Base-by-base conservation (phyloP, 805 yeast species). In the Sporopachydermia quercuum region DNA sequence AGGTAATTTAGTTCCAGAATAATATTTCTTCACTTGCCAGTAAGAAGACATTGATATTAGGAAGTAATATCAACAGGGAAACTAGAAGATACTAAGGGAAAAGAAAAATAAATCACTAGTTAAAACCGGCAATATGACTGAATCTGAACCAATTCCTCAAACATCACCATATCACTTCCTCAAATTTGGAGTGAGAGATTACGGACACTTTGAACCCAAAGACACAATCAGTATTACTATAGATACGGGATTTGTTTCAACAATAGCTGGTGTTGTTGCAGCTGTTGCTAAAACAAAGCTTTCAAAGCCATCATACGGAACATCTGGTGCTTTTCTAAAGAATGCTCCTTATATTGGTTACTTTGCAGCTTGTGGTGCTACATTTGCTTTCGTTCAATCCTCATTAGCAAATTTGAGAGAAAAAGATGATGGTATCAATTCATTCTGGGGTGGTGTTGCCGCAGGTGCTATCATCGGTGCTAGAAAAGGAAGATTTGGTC, bases 341-440 rank as follows among this genome's bases (percentile, higher is more conserved):
- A 23, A 23, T 23, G 13, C n/a, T 8, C 30, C 30, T 8, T n/a
- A 8, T 23, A n/a, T 23, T 23, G 30, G 30, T 8, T 30, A 56
- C 61, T 36, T 69, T 43, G 69, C 74, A 36, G 63, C 74, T 8
- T 65, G 65, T 16, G 74, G 76, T 36, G 65, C 72, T 18, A 68
- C 72, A 5, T 68, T 55, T 51, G 55, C 56, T 36, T 56, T 65
- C 46, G 56, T 56, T 5, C 60, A 62, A 18, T 55, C 70, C 35
- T 62, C 71, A 16, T 45, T 71, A 23, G 65, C 79, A 45, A 78
- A 78, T 55, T 56, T 78, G 49, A 65, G 82, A 51, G 75, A 73
- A 54, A 67, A 64, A 52, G 74, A 72, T 49, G 81, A 77, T 50
- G 76, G 75, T 13, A 60, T 71, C 61, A 78, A 76, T 55, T 68